Evolutionary conservation across 2,329 filamentous ascomycete genomes (phyloP), one percentile per base, ranked within the genome.

Genomic region (Arachnopeziza araneosa): DNA sequence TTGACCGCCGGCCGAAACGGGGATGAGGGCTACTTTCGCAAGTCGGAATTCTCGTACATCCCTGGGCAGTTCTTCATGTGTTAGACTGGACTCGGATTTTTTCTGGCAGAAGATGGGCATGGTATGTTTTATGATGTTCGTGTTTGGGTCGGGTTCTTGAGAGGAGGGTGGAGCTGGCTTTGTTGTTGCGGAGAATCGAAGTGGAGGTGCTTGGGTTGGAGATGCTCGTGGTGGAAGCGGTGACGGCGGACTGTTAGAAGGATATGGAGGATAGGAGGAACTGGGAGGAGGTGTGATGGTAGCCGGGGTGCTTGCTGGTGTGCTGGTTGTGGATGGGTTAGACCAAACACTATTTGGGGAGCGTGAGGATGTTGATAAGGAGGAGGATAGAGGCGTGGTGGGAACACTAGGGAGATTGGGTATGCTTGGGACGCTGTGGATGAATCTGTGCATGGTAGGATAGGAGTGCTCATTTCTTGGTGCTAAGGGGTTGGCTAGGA

Each of bases 21-120:
- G 55, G 4, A 57, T 57, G 19, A 57, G 49, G 5, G 55, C 55
- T 4, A 57, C 50, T 50, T 57, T 57, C 7, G 55, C 55, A 14
- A 57, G 50, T 9, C 55, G 5, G 23, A 57, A 57, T 21, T 57
- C 55, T 14, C 32, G 49, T 22, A 57, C 49, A 19, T 57, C 55
- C 17, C 55, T 49, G 5, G 55, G 55, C 1, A 26, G 36, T 52
- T 57, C 55, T 19, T 50, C 21, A 5, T 30, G 17, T 22, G 24
- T 19, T 12, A 22, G 10, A n/a, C 21, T 36, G 6, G 50, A 14
- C 21, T 50, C 49, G 21, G 48, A 21, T 52, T 57, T 57, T 10
- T 50, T 50, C 24, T 57, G 55, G 32, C 55, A 57, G 30, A 57
- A 57, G 5, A 57, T 30, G 4, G 51, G 51, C 2, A 22, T 21